Evolutionary conservation across 805 yeast species (phyloP).

Genomic region (Candida boleticola): DNA sequence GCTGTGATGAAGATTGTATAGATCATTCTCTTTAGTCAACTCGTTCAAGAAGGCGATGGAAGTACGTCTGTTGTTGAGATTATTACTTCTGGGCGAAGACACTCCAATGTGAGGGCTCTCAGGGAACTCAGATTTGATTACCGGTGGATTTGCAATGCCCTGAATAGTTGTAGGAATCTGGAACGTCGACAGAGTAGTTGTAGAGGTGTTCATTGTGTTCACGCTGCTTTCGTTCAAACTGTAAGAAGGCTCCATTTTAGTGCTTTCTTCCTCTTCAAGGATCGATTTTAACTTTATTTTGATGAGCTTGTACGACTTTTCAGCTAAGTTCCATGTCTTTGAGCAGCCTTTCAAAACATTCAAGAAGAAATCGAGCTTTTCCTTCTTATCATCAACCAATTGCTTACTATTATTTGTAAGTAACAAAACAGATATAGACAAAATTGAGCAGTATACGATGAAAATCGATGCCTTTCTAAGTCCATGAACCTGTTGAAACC

Average conservation of each 20-base stretch:
- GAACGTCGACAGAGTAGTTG: neutral
- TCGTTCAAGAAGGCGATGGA: neutral
- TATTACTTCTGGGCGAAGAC: neutral
- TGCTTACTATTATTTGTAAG: constrained; percentile 29
- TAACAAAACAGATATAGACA: constrained; percentile 42
- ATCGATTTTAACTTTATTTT: constrained; percentile 27
- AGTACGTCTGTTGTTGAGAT: neutral
- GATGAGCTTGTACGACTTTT: constrained; percentile 42
- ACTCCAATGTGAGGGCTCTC: neutral
- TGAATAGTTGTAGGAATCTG: neutral
- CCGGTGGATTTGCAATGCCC: neutral
- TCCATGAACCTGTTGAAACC: constrained; percentile 40
- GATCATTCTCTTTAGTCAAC: neutral
- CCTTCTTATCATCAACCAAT: constrained; percentile 23
- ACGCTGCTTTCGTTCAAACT: neutral
- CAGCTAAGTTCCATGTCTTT: constrained; percentile 47
- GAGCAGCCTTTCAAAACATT: constrained; percentile 40
- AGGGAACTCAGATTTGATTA: neutral
- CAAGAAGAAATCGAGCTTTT: constrained; percentile 38
- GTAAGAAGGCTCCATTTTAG: neutral
- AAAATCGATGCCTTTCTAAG: constrained; percentile 42
- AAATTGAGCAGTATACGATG: constrained; percentile 46
- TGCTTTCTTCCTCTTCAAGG: neutral
- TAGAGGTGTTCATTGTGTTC: neutral
- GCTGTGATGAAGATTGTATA: neutral